A percentile compares a stretch with the other conserved stretches of the same genome.
phyloP scores from a whole-genome alignment of 1,284 basidiomycete species.

The Anthracocystis setariae region DNA sequence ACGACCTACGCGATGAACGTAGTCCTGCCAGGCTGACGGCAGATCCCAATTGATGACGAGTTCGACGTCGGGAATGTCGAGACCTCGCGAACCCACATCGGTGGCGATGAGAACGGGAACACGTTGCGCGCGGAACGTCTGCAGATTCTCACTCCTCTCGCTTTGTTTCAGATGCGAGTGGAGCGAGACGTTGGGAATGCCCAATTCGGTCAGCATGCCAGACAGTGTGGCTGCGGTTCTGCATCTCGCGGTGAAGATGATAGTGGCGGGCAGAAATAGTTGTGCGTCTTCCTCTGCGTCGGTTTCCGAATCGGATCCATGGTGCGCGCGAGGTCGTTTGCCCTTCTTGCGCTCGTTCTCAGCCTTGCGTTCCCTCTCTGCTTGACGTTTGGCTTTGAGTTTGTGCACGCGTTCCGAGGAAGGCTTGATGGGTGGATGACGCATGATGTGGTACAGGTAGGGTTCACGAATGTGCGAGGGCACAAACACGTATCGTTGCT shows the following conservation, averaged over 20 bases:
- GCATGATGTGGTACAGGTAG: constrained; percentile 89
- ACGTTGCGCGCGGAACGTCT: constrained; percentile 81
- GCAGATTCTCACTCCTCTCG: constrained; percentile 83
- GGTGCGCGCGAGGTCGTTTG: constrained; percentile 20
- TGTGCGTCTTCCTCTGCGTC: constrained; percentile 35
- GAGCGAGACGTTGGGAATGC: constrained; percentile 85
- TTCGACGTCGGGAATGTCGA: constrained; percentile 76
- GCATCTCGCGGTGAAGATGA: constrained; percentile 91
- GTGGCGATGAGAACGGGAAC: constrained; percentile 65
- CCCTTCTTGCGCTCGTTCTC: constrained; percentile 44
- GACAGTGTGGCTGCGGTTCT: constrained; percentile 82
- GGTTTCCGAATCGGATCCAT: constrained; percentile 24
- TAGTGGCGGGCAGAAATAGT: constrained; percentile 77
- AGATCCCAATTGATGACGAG: constrained; percentile 97
- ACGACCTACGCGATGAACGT: constrained; percentile 75
- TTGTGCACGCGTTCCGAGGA: constrained; percentile 53
- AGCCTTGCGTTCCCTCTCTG: constrained; percentile 40
- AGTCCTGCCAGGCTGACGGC: constrained; percentile 74
- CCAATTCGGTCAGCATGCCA: constrained; percentile 76
- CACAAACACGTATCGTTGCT: constrained; percentile 90
- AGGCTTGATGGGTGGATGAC: constrained; percentile 75
- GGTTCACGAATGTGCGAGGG: constrained; percentile 93
- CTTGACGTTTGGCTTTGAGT: constrained; percentile 64
- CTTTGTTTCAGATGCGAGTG: constrained; percentile 93
- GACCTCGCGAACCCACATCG: constrained; percentile 66